Evolutionary conservation across 306 rosid genomes (phyloP).

Genomic region (Geum urbanum): DNA sequence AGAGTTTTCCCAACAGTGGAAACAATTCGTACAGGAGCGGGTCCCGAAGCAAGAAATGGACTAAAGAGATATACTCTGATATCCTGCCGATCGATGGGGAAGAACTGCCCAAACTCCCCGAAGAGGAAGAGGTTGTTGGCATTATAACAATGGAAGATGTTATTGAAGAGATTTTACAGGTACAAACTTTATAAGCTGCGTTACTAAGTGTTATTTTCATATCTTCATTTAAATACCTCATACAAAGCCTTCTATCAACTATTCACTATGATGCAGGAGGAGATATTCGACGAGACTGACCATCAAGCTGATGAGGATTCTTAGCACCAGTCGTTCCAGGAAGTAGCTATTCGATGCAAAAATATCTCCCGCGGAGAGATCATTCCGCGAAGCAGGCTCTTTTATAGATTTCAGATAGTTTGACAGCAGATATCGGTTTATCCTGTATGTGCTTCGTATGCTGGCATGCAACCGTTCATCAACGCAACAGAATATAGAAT

Average conservation of each 20-base stretch:
- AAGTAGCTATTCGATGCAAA: no score
- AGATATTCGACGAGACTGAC: constrained; percentile 92
- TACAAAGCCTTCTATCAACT: constrained; percentile 5
- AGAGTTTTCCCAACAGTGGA: constrained; percentile 53
- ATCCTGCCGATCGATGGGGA: constrained; percentile 65
- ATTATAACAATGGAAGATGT: constrained; percentile 90
- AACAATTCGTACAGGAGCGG: constrained; percentile 37
- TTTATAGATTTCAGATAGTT: no score
- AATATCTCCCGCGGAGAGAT: no score
- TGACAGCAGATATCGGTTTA: no score
- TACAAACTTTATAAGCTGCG: constrained; percentile 15
- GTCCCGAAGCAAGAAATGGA: constrained; percentile 77
- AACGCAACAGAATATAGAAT: no score
- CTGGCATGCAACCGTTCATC: no score
- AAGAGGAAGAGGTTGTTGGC: constrained; percentile 88
- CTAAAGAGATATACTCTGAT: constrained; percentile 74
- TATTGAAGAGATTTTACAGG: constrained; percentile 96
- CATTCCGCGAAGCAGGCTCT: no score
- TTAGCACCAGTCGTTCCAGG: constrained; percentile 24
- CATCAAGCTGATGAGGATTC: constrained; percentile 70
- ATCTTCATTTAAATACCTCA: neutral
- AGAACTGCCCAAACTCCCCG: constrained; percentile 66
- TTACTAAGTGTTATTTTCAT: constrained; percentile 2
- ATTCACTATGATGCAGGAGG: constrained; percentile 56
- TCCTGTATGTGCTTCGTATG: no score